Evolutionary conservation across 1,284 basidiomycete genomes (phyloP), one percentile per base, ranked within the genome.

Genomic region (Exobasidium rhododendri): DNA sequence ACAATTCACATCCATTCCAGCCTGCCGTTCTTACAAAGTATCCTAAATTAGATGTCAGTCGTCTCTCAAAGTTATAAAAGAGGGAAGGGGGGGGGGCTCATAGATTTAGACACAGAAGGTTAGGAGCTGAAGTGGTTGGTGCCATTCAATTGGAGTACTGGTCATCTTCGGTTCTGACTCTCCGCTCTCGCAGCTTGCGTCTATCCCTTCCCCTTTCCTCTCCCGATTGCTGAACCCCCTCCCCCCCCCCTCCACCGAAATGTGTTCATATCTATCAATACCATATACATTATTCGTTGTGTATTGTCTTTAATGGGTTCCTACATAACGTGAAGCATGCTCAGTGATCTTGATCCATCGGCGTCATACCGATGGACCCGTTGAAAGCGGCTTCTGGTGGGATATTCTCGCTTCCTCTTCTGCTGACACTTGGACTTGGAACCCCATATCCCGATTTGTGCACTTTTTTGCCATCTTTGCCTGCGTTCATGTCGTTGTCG

Each of bases 41-140:
- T 52, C 62, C 67, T 1, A 65, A 64, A 49, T 69, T 74, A 61
- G 71, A 75, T 35, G 40, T 74, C 22, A 61, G 59, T 17, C 68
- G 73, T 13, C 63, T 75, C 26, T 28, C 47, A 24, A 24, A 45
- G 24, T 4, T 45, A n/a, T n/a, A n/a, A n/a, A n/a, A n/a, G n/a
- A n/a, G n/a, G n/a, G n/a, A n/a, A n/a, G n/a, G n/a, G n/a, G n/a
- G n/a, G n/a, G n/a, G n/a, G n/a, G n/a, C n/a, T n/a, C n/a, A n/a
- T n/a, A n/a, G n/a, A n/a, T n/a, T n/a, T n/a, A n/a, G n/a, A n/a
- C n/a, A n/a, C n/a, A n/a, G n/a, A n/a, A n/a, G n/a, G n/a, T n/a
- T n/a, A n/a, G n/a, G n/a, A 40, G 17, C 35, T 10, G 17, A 40
- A 17, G 17, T 10, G 10, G 17, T 40, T 17, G 35, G 35, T 10